Evolutionary conservation across 1,284 basidiomycete genomes (phyloP), one percentile per base, ranked within the genome.

Genomic region (Pholiota adiposa): DNA sequence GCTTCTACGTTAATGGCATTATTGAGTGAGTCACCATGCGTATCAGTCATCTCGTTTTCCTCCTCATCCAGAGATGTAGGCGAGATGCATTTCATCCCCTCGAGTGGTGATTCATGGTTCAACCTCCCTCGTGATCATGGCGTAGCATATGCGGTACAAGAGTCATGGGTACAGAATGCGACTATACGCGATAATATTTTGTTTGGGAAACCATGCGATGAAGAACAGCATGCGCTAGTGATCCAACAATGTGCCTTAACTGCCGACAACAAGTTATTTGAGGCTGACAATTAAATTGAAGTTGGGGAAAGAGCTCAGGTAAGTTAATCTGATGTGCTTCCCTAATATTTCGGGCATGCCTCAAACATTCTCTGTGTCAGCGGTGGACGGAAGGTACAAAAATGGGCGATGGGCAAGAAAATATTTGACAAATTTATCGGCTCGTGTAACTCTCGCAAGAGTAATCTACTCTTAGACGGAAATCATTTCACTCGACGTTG

Each of bases 81-180:
- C 18, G 83, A 88, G 65, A 83, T 88, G 85, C 85, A 88, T 64
- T 87, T 83, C 64, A 70, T 81, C 12, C 80, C 84, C 2, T 70
- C 75, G 6, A 77, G 77, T 7, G 76, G 81, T 8, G 80, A 80
- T 31, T 83, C 88, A 0, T 89, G 85, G 78, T 88, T 80, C 70
- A 85, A 83, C 60, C 79, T 92, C 6, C 89, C 90, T 19, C 80
- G 89, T 9, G 72, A 75, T 1, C 80, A 82, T 9, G 89, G 90
- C 5, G 83, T 93, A 5, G 85, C 87, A 0, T 92, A 90, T 72
- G 88, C 89, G 2, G 86, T 88, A 1, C 90, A 93, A 70, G 89
- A 92, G 67, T 86, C 88, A 1, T 93, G 90, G 90, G 86, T 88
- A 2, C 80, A 83, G 66, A 88, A 86, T 65, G 79, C 64, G 29